Percentiles rank a stretch among this genome's conserved stretches.
These are phyloP conservation scores for Xanthoconium purpureum DNA, from an alignment of 768 basidiomycete species.

Conservation along the genomic window DNA sequence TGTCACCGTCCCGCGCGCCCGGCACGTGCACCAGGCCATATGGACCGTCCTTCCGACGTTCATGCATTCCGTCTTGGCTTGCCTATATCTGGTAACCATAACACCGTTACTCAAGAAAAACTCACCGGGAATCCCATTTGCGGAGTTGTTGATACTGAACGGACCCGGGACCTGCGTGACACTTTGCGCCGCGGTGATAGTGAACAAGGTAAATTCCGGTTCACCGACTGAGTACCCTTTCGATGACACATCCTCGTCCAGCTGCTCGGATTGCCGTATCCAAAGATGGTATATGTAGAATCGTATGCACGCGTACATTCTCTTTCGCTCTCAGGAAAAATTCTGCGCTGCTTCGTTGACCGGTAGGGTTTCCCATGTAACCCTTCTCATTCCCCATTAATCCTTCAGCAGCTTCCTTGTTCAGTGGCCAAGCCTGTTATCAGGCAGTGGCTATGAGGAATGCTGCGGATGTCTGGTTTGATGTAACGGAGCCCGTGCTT, in stretches of 20 bases:
- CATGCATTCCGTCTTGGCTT: slow-evolving; percentile 53
- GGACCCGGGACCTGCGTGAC: slow-evolving; percentile 93
- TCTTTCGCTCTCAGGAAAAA: slow-evolving; percentile 80
- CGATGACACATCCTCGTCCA: slow-evolving; percentile 32
- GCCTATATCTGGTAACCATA: slow-evolving; percentile 60
- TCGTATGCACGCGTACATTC: slow-evolving; percentile 85
- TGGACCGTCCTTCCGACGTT: slow-evolving; percentile 68
- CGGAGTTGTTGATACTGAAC: slow-evolving; percentile 83
- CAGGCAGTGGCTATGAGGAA: slow-evolving; percentile 42
- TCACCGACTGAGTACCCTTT: neutral
- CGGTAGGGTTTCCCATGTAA: slow-evolving; percentile 63
- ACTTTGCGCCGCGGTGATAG: slow-evolving; percentile 64
- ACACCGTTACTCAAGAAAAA: slow-evolving; percentile 39
- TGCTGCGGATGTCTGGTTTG: slow-evolving; percentile 67
- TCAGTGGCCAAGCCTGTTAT: slow-evolving; percentile 75
- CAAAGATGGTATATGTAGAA: slow-evolving; percentile 83
- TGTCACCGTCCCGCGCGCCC: slow-evolving; percentile 78
- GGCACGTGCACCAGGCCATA: slow-evolving; percentile 79
- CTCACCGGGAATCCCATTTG: slow-evolving; percentile 36
- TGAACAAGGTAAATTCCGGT: slow-evolving; percentile 61
- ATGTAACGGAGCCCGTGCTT: slow-evolving; percentile 12
- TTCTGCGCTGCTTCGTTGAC: slow-evolving; percentile 81
- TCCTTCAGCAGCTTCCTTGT: slow-evolving; percentile 65
- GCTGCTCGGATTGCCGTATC: slow-evolving; percentile 72
- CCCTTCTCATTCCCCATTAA: neutral